Percentiles rank a stretch among this genome's conserved stretches.
Evolutionary conservation across 2,329 filamentous ascomycete genomes (phyloP).

Genomic region (Aspergillus vadensis): DNA sequence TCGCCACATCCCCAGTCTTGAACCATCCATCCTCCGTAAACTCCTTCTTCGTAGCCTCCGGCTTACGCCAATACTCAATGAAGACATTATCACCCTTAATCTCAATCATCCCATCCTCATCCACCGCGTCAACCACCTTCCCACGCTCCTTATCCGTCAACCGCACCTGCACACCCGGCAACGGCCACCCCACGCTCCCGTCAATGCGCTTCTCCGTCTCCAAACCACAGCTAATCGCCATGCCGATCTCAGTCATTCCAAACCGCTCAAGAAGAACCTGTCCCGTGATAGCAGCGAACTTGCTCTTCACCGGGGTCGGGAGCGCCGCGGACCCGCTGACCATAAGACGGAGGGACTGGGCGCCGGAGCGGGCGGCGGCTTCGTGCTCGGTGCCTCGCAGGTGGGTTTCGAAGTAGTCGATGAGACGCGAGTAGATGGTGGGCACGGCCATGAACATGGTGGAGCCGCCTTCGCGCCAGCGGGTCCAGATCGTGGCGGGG

Average conservation of each 20-base stretch:
- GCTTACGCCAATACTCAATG: constrained; percentile 46
- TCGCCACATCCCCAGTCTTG: constrained; percentile 51
- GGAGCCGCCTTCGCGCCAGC: constrained; percentile 47
- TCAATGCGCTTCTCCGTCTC: constrained; percentile 45
- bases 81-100: constrained; percentile 47
- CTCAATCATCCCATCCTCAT: constrained; percentile 48
- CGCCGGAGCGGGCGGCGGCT: constrained; percentile 33
- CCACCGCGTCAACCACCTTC: constrained; percentile 29
- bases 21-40: constrained; percentile 54
- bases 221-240: constrained; percentile 50
- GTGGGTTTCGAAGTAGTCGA: constrained; percentile 47
- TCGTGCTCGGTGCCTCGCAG: constrained; percentile 41
- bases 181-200: constrained; percentile 52
- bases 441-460: constrained; percentile 56
- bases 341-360: constrained; percentile 39
- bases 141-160: constrained; percentile 47
- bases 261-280: constrained; percentile 52
- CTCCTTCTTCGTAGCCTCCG: constrained; percentile 49
- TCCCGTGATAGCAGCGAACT: constrained; percentile 44
- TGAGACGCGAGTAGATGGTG: constrained; percentile 54
- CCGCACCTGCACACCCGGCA: constrained; percentile 51
- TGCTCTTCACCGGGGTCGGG: constrained; percentile 45
- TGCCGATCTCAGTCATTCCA: constrained; percentile 56
- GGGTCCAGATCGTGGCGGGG: constrained; percentile 48
- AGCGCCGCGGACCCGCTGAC: constrained; percentile 49